Percentiles rank a stretch among this genome's conserved stretches.
Evolutionary conservation across 2,329 filamentous ascomycete species (phyloP).

Genomic region (Fusarium sp.): DNA sequence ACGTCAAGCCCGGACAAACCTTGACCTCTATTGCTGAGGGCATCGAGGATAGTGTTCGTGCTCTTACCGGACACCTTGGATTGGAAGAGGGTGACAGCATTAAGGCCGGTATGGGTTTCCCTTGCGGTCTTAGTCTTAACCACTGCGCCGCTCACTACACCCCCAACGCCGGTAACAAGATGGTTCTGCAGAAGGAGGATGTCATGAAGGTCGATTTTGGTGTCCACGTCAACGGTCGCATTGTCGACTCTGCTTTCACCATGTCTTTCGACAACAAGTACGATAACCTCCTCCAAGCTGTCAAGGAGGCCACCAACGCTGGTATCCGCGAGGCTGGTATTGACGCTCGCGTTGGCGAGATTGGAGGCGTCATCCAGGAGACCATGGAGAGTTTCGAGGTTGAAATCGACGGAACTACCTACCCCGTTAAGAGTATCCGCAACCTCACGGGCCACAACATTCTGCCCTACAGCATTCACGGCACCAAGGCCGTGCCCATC

Average conservation of each 20-base stretch:
- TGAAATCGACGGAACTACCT: slow-evolving; percentile 81
- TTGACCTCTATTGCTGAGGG: slow-evolving; percentile 86
- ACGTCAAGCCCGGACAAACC: slow-evolving; percentile 83
- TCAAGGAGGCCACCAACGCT: slow-evolving; percentile 83
- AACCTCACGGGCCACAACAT: slow-evolving; percentile 94
- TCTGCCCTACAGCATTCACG: slow-evolving; percentile 88
- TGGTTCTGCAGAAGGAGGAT: slow-evolving; percentile 76
- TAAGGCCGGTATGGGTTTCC: slow-evolving; percentile 87
- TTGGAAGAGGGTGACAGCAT: slow-evolving; percentile 82
- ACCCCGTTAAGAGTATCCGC: slow-evolving; percentile 85
- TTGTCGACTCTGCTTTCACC: slow-evolving; percentile 86
- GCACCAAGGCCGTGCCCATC: slow-evolving; percentile 92
- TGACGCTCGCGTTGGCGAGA: slow-evolving; percentile 88
- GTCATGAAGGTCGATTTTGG: slow-evolving; percentile 88
- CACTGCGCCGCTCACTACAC: slow-evolving; percentile 89
- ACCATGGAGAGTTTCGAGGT: slow-evolving; percentile 94
- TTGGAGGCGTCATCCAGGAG: slow-evolving; percentile 87
- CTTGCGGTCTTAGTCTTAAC: slow-evolving; percentile 85
- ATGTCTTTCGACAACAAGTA: slow-evolving; percentile 80
- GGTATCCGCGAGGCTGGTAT: slow-evolving; percentile 89
- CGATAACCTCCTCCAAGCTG: slow-evolving; percentile 78
- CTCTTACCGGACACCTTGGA: slow-evolving; percentile 80
- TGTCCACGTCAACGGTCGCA: slow-evolving; percentile 82
- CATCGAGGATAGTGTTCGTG: slow-evolving; percentile 86
- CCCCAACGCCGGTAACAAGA: slow-evolving; percentile 87